Evolutionary conservation across 176 grass and related monocot genomes (phyloP).

Genomic region (Tillandsia leiboldiana): DNA sequence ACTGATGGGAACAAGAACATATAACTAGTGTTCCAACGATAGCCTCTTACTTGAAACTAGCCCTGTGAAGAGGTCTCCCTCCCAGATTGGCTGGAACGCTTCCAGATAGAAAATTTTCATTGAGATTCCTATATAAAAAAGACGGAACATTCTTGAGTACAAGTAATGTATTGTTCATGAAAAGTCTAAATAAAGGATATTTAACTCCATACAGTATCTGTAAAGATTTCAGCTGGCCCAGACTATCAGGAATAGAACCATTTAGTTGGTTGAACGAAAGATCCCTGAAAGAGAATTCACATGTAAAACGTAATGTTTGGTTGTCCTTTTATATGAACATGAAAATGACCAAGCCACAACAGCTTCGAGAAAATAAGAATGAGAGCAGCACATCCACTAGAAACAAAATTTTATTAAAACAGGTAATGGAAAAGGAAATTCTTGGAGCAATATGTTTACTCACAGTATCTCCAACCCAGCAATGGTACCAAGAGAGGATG

Average conservation of each 20-base stretch:
- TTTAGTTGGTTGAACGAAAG: conserved; percentile 88
- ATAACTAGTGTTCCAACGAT: neutral
- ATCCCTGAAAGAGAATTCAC: conserved; percentile 43
- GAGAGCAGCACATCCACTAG: neutral
- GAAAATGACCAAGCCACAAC: neutral
- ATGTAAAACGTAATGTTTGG: neutral
- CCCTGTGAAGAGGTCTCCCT: conserved; percentile 90
- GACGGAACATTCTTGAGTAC: conserved; percentile 4
- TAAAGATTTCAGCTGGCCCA: conserved; percentile 53
- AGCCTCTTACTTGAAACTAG: conserved; percentile 79
- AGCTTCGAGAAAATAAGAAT: neutral
- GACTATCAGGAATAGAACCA: conserved; percentile 84
- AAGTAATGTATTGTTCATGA: neutral
- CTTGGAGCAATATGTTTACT: conserved; percentile 24
- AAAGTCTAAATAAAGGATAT: conserved; percentile 2
- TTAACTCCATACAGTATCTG: conserved; percentile 60
- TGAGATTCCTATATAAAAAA: conserved; percentile 60
- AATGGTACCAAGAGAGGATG: conserved; percentile 63
- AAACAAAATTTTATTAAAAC: neutral
- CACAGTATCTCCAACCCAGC: conserved; percentile 65
- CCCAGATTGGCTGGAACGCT: conserved; percentile 78
- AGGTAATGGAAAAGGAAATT: neutral
- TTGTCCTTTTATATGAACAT: neutral
- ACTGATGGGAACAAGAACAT: neutral
- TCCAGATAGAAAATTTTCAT: conserved; percentile 84